A percentile compares a stretch with the other conserved stretches of the same genome.
These are phyloP conservation scores for Leccinellum albellum DNA, from an alignment of 768 basidiomycete genomes.

Conservation along the genomic window DNA sequence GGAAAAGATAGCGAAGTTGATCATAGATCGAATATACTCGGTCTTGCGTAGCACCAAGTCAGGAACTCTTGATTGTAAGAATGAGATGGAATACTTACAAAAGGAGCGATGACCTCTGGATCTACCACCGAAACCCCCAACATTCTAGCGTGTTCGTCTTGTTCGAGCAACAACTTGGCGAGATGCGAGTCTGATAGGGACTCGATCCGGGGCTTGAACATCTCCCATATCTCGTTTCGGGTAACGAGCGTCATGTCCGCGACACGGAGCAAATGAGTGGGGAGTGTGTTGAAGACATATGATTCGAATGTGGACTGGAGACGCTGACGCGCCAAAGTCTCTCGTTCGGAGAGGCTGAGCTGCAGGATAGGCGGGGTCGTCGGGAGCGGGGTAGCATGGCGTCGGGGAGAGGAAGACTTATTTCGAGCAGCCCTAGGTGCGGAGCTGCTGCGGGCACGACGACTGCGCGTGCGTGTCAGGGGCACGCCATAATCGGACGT, in stretches of 20 bases:
- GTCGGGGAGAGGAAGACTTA: constrained; percentile 21
- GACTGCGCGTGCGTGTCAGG: constrained; percentile 10
- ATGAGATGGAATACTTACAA: constrained; percentile 9
- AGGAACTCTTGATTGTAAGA: not conserved
- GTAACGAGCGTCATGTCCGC: constrained; percentile 20
- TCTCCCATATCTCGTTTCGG: constrained; percentile 21
- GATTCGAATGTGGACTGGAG: constrained; percentile 22
- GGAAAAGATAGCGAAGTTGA: constrained; percentile 26
- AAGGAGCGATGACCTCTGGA: constrained; percentile 17
- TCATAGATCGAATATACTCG: constrained; percentile 13
- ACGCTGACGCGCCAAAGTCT: constrained; percentile 18
- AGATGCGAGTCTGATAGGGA: constrained; percentile 20
- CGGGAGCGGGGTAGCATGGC: constrained; percentile 14
- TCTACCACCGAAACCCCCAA: constrained; percentile 19
- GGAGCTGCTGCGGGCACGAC: constrained; percentile 19
- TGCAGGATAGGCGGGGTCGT: constrained; percentile 14
- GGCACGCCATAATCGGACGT: constrained; percentile 14
- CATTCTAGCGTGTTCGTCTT: constrained; percentile 22
- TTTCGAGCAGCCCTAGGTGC: constrained; percentile 9
- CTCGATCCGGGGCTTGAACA: constrained; percentile 17
- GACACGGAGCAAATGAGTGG: constrained; percentile 22
- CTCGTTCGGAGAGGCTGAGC: constrained; percentile 21
- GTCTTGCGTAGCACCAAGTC: constrained; percentile 10
- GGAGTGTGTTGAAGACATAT: constrained; percentile 24
- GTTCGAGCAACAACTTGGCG: constrained; percentile 22